Base-by-base conservation (phyloP, 2,329 filamentous ascomycete species). In the Chaetomium sp. region DNA sequence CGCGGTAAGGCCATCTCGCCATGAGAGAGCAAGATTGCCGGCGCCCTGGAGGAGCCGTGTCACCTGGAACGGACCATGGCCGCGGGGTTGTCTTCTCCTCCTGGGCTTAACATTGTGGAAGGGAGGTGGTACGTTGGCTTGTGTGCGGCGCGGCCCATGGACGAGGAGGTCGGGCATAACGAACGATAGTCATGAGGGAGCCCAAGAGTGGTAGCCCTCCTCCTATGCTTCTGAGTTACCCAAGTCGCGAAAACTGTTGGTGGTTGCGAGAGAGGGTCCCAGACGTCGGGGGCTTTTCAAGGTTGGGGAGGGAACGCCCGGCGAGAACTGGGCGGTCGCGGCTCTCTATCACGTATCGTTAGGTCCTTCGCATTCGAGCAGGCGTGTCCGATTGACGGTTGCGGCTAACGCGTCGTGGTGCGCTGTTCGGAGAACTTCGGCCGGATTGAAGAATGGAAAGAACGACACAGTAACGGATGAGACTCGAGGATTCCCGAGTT, bases 1-100 rank as follows among this genome's bases (percentile, higher is more conserved):
- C 56, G 78, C 75, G 1, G 80, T 80, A 21, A 84, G 73, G n/a
- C 82, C 84, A 77, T 86, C 84, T 65, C 79, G 81, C 69, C 81
- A 82, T 60, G 79, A 80, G n/a, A 78, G 73, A 58, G 81, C 74
- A 13, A 78, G 72, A 60, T 78, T 76, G 63, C 80, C 78, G 49
- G 79, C 80, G 10, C 66, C 61, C n/a, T 66, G 70, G 23, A 74
- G 60, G 38, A 74, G 62, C 57, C 59, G 70, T 2, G 71, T 68
- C 16, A 74, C 63, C 4, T 51, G 51, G 53, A 60, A 63, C 38
- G 59, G 47, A 54, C 56, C 65, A 54, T 60, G 64, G 45, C 57
- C 57, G 21, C 56, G 56, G 13, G 42, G 7, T 25, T 58, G 64
- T 25, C 35, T 56, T 23, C 53, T 67, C 42, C 64, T 70, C 60